Evolutionary conservation across 2,329 filamentous ascomycete genomes (phyloP).

Genomic region (Phialophora chinensis): DNA sequence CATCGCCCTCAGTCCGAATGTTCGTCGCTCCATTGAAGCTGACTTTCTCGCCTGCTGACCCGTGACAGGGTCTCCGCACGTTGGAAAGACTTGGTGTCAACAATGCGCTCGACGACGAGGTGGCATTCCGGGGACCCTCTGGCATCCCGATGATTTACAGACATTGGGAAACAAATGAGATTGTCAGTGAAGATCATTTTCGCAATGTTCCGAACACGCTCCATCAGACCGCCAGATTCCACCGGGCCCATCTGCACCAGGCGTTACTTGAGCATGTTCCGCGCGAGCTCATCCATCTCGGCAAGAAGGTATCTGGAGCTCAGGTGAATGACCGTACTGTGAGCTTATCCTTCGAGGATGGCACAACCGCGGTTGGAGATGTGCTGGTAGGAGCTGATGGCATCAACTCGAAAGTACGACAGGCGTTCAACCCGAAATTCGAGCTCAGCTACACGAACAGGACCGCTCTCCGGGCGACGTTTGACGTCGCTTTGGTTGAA

Average conservation of each 20-base stretch:
- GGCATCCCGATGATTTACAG: conserved; percentile 55
- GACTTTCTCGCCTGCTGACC: neutral
- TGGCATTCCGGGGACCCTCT: conserved; percentile 51
- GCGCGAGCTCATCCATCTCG: conserved; percentile 50
- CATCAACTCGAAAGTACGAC: conserved; percentile 52
- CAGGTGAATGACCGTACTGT: conserved; percentile 44
- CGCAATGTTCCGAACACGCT: conserved; percentile 46
- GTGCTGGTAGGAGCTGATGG: conserved; percentile 61
- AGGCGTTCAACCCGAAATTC: conserved; percentile 53
- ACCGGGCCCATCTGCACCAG: conserved; percentile 58
- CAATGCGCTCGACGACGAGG: conserved; percentile 49
- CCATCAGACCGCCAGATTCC: conserved; percentile 55
- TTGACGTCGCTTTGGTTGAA: conserved; percentile 49
- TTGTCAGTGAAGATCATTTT: conserved; percentile 53
- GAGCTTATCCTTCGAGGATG: conserved; percentile 56
- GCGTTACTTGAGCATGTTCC: conserved; percentile 56
- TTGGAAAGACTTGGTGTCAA: conserved; percentile 58
- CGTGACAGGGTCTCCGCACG: conserved; percentile 47
- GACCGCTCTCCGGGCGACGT: conserved; percentile 55
- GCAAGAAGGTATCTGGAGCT: conserved; percentile 51
- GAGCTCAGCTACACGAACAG: conserved; percentile 53
- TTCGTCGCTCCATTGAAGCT: conserved; percentile 37
- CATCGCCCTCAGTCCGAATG: conserved; percentile 59
- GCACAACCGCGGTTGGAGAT: conserved; percentile 52
- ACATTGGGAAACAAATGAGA: conserved; percentile 45